phyloP scores from a whole-genome alignment of 2,329 filamentous ascomycete species.

The Colletotrichum sp. region DNA sequence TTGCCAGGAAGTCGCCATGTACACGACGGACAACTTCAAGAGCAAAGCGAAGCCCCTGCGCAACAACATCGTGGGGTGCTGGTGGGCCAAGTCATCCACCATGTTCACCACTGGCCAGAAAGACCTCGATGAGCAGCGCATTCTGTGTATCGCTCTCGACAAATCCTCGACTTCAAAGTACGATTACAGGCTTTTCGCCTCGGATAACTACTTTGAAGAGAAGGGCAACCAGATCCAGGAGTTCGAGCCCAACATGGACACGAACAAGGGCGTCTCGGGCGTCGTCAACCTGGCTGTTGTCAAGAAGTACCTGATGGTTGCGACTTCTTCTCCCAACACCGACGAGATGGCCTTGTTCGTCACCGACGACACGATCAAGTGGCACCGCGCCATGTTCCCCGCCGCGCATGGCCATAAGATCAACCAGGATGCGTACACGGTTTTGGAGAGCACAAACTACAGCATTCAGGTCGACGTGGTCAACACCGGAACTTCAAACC shows the following conservation, averaged over 20 bases:
- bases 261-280: constrained; percentile 76
- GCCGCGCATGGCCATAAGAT: constrained; percentile 73
- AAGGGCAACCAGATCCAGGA: constrained; percentile 57
- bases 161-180: constrained; percentile 72
- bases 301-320: constrained; percentile 86
- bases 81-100: constrained; percentile 83
- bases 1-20: constrained; percentile 69
- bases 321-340: constrained; percentile 78
- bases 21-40: constrained; percentile 87
- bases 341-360: constrained; percentile 93
- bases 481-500: constrained; percentile 66
- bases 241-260: constrained; percentile 79
- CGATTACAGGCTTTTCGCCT: constrained; percentile 80
- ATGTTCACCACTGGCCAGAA: constrained; percentile 74
- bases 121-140: constrained; percentile 70
- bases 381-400: constrained; percentile 92
- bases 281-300: constrained; percentile 83
- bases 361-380: constrained; percentile 80
- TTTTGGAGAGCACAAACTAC: constrained; percentile 96
- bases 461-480: constrained; percentile 97
- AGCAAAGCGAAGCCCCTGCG: constrained; percentile 68
- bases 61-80: constrained; percentile 75
- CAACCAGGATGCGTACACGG: constrained; percentile 87
- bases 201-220: constrained; percentile 80
- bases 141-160: constrained; percentile 82